A percentile compares a stretch with the other conserved stretches of the same genome.
Evolutionary conservation across 768 basidiomycete genomes (phyloP).

Genomic region (Kwoniella mangroviensis): DNA sequence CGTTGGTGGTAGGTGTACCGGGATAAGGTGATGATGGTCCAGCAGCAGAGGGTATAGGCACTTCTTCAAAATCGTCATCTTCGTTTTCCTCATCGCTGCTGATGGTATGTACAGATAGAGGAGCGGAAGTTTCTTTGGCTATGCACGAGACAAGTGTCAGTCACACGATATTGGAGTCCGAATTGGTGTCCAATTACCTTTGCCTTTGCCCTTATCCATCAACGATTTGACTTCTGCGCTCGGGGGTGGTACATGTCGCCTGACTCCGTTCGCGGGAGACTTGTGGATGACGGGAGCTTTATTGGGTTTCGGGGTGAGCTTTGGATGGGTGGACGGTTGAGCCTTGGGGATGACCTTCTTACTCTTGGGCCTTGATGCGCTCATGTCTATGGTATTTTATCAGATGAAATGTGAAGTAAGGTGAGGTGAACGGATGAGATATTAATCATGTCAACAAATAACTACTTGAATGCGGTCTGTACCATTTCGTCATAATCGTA

Average conservation of each 20-base stretch:
- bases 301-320: slow-evolving; percentile 9
- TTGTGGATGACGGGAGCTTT: not conserved
- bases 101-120: slow-evolving; percentile 2
- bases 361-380: slow-evolving; percentile 35
- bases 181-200: slow-evolving; percentile 10
- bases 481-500: not conserved
- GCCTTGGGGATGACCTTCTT: slow-evolving; percentile 24
- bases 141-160: not conserved
- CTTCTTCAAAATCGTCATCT: slow-evolving; percentile 54
- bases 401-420: not conserved
- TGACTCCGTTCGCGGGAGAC: not conserved
- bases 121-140: slow-evolving; percentile 5
- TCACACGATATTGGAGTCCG: not conserved
- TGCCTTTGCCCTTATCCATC: slow-evolving; percentile 26
- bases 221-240: slow-evolving; percentile 5
- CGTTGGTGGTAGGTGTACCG: slow-evolving; percentile 33
- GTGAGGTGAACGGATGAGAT: not conserved
- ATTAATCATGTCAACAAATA: not conserved
- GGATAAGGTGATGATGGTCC: slow-evolving; percentile 45
- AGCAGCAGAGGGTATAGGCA: slow-evolving; percentile 40
- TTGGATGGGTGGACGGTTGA: slow-evolving; percentile 9
- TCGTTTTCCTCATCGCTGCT: slow-evolving; percentile 25
- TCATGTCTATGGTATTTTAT: slow-evolving; percentile 14
- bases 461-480: not conserved
- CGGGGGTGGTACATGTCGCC: slow-evolving; percentile 10